Conservation (phyloP, 345 rosid species). For the Salix brachista region DNA sequence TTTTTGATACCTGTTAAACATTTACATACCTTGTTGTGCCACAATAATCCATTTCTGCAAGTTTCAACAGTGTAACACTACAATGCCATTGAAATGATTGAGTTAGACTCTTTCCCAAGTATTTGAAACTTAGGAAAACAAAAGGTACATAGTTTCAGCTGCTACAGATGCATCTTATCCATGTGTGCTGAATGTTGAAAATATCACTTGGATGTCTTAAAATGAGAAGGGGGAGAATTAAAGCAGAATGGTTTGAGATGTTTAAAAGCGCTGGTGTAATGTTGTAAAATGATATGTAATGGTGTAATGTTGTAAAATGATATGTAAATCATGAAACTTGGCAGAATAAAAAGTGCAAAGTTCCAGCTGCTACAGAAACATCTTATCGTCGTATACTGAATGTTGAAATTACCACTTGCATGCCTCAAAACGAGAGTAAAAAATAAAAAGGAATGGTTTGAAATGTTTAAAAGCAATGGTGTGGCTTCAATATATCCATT, state of each 20-base stretch:
- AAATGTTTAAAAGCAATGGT: not conserved
- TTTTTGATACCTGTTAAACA: not conserved
- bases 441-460: not conserved
- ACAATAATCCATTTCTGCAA: constrained; percentile 90
- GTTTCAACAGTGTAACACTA: constrained; percentile 76
- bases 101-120: not conserved
- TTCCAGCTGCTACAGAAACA: not conserved
- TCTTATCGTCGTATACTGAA: not conserved
- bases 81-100: constrained; percentile 23
- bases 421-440: not conserved
- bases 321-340: not conserved
- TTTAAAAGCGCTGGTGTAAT: not conserved
- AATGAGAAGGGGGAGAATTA: not conserved
- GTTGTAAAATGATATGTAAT: not conserved
- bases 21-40: constrained; percentile 85
- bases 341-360: not conserved
- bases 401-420: not conserved
- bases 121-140: not conserved
- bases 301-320: not conserved
- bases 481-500: not conserved
- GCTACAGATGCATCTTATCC: not conserved
- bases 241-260: not conserved
- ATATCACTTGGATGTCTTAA: not conserved
- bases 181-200: not conserved
- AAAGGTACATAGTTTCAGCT: not conserved